These are phyloP conservation scores for Ceratocystis huliohia DNA, from an alignment of 2,329 filamentous ascomycete genomes.

Conservation along the genomic window DNA sequence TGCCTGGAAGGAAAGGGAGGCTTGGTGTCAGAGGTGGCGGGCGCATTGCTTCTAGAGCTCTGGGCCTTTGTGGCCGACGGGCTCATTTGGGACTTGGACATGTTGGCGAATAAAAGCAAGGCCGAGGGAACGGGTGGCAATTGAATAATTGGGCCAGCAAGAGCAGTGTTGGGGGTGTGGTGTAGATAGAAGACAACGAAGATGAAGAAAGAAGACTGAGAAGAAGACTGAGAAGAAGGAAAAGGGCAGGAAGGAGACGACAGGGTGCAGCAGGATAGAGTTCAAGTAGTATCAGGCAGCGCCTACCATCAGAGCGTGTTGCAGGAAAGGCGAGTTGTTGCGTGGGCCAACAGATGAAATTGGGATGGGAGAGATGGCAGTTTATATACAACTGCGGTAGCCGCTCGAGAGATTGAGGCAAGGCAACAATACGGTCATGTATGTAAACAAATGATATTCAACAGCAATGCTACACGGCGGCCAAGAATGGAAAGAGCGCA, in stretches of 20 bases:
- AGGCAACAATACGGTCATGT: background rate
- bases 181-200: background rate
- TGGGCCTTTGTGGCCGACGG: background rate
- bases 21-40: background rate
- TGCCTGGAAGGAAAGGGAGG: slow-evolving; percentile 32
- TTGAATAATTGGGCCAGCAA: too few relatives aligned
- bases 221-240: background rate
- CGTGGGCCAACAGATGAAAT: background rate
- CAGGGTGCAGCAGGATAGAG: background rate
- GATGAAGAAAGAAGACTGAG: too few relatives aligned
- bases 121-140: background rate
- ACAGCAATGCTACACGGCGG: background rate
- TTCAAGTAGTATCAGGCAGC: slow-evolving; percentile 4
- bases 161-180: background rate
- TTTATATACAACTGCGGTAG: slow-evolving; percentile 2
- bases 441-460: background rate
- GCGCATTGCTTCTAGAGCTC: background rate
- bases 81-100: slow-evolving; percentile 8
- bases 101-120: background rate
- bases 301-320: background rate
- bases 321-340: background rate
- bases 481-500: background rate
- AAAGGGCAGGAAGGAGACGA: background rate
- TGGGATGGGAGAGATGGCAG: background rate
- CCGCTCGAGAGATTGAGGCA: background rate